These are phyloP conservation scores for Zostera marina DNA, from an alignment of 116 monocot species.

Conservation along the genomic window DNA sequence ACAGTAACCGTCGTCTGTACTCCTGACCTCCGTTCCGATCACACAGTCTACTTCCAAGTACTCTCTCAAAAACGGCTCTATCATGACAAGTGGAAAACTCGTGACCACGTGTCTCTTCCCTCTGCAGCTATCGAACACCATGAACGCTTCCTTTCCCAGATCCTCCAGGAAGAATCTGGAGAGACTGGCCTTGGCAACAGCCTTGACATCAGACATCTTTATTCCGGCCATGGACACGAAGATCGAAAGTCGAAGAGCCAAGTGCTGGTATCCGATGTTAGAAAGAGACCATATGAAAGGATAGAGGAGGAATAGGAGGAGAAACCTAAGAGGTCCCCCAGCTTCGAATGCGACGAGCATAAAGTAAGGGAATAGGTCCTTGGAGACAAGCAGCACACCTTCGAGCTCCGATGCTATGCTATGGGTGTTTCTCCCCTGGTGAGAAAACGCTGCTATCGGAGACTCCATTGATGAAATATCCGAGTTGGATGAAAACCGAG, in stretches of 20 bases:
- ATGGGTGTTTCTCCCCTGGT: slow-evolving; percentile 9
- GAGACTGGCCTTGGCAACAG: slow-evolving; percentile 32
- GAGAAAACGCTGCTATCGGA: neutral
- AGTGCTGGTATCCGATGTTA: neutral
- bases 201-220: slow-evolving; percentile 16
- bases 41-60: slow-evolving; percentile 30
- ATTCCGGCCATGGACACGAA: slow-evolving; percentile 34
- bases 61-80: slow-evolving; percentile 33
- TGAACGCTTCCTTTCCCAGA: slow-evolving; percentile 11
- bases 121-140: slow-evolving; percentile 9
- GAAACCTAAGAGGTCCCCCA: slow-evolving; percentile 29
- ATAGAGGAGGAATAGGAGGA: slow-evolving; percentile 17
- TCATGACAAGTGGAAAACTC: slow-evolving; percentile 26
- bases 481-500: too few species aligned
- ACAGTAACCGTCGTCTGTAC: slow-evolving; percentile 10
- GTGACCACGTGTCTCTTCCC: slow-evolving; percentile 28
- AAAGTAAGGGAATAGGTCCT: slow-evolving; percentile 32
- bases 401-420: slow-evolving; percentile 17
- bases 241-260: slow-evolving; percentile 14
- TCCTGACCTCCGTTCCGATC: slow-evolving; percentile 24
- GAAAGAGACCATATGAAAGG: slow-evolving; percentile 15
- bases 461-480: slow-evolving; percentile 10
- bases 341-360: slow-evolving; percentile 48
- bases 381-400: slow-evolving; percentile 24
- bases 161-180: slow-evolving; percentile 32